Base-by-base conservation (phyloP, 2,329 filamentous ascomycete genomes). In the Plectosphaerella sp. region DNA sequence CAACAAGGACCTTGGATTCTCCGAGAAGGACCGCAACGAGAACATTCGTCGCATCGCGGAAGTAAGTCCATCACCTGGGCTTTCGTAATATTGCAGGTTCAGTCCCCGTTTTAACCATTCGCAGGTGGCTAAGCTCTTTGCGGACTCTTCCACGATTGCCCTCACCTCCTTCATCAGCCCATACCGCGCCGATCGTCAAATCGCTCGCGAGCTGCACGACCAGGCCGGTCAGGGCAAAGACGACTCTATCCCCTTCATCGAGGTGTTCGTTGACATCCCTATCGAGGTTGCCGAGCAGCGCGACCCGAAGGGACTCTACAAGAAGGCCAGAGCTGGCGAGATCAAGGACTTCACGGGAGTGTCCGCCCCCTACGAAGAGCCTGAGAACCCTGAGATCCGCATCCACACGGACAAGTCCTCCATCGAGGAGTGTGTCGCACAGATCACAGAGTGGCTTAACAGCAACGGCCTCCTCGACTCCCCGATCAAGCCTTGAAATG, bases 321-420 rank as follows among this genome's bases (percentile, higher is more conserved):
- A 96, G 81, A 96, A 96, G 83, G 94, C 94, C 12, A 79, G 93
- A 45, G 87, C 89, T 49, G 94, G 94, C 45, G 85, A 95, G 70
- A 97, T 97, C 72, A 94, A 95, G 73, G 91, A 97, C 61, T 99
- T 99, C 69, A 99, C 94, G 2, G 94, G 94, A 52, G 91, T 97
- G 64, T 92, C 87, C 59, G 91, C 93, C 28, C 94, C 94, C 2
- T 99, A 99, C 69, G 94, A 99, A 81, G 89, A 84, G 56, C 94
- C 94, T 5, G 76, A 86, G 68, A 84, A 84, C 53, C 83, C 94
- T 1, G 94, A 99, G 77, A 88, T 99, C 60, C 86, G 88, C 61
- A 89, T 99, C 67, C 81, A 83, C 73, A 95, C 89, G 45, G 84
- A 91, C 64, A 80, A 93, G 77, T 83, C 85, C 64, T 87, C 84